phyloP scores from a whole-genome alignment of 2,329 filamentous ascomycete species.

The Mollisia scopiformis region DNA sequence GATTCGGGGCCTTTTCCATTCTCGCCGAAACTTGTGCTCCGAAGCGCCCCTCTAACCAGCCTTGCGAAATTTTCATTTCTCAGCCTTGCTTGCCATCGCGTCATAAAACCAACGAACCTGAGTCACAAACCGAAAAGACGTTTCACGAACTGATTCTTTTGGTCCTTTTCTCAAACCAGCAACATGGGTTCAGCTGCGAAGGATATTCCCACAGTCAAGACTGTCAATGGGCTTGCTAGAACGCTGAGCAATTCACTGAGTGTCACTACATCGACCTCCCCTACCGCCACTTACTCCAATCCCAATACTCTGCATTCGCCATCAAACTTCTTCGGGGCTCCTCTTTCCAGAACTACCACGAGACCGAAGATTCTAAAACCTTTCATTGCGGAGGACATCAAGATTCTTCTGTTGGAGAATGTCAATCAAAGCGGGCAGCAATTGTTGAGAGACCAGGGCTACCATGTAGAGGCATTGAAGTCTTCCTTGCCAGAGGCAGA shows the following conservation, averaged over 20 bases:
- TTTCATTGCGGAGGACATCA: slow-evolving; percentile 94
- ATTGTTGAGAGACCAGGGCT: slow-evolving; percentile 83
- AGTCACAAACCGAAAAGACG: neutral
- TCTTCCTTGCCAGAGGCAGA: slow-evolving; percentile 88
- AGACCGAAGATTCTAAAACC: slow-evolving; percentile 82
- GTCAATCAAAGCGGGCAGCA: slow-evolving; percentile 89
- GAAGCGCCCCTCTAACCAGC: no score
- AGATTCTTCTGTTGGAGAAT: slow-evolving; percentile 94
- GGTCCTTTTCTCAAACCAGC: neutral
- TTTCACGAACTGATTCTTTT: neutral
- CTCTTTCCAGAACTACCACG: slow-evolving; percentile 46
- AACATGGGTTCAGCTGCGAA: slow-evolving; percentile 41
- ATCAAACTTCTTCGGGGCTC: slow-evolving; percentile 59
- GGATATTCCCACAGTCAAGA: slow-evolving; percentile 47
- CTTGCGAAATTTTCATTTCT: neutral
- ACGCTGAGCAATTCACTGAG: slow-evolving; percentile 53
- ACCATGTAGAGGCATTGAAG: slow-evolving; percentile 93
- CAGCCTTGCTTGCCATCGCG: neutral
- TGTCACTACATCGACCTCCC: slow-evolving; percentile 74
- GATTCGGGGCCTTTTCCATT: neutral
- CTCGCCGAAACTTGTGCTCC: neutral
- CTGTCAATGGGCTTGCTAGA: slow-evolving; percentile 39
- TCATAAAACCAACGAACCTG: neutral
- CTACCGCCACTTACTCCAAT: slow-evolving; percentile 67
- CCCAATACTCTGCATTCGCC: slow-evolving; percentile 65